phyloP scores from a whole-genome alignment of 2,329 filamentous ascomycete genomes.

The Botrytis galanthina region DNA sequence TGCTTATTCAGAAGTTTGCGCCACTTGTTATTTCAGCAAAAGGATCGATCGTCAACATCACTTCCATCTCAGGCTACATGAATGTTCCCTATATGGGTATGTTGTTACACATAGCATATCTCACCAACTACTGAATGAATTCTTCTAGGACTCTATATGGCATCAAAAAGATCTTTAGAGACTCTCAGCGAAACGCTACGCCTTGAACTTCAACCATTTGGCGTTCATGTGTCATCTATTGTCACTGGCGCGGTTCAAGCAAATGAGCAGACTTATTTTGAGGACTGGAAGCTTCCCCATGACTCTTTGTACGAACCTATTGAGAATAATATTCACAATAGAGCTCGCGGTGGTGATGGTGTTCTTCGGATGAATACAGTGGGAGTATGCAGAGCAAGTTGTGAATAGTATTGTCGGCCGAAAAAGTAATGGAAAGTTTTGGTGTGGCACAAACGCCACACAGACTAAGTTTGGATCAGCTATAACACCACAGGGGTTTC shows the following conservation, averaged over 20 bases:
- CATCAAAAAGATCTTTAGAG: conserved; percentile 18
- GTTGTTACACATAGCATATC: conserved; percentile 17
- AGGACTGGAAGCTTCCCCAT: not conserved
- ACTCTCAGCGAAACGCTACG: not conserved
- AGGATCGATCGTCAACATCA: conserved; percentile 34
- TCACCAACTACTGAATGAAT: conserved; percentile 22
- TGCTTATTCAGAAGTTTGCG: conserved; percentile 34
- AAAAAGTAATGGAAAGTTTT: not conserved
- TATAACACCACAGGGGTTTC: not conserved
- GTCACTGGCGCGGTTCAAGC: conserved; percentile 11
- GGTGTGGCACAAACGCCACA: not conserved
- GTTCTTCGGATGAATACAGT: not conserved
- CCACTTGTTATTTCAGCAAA: conserved; percentile 30
- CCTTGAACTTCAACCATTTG: conserved; percentile 15
- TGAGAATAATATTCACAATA: not conserved
- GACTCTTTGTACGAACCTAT: conserved; percentile 7
- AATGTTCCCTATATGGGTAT: conserved; percentile 33
- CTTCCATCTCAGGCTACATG: conserved; percentile 28
- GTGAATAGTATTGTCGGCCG: not conserved
- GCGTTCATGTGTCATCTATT: conserved; percentile 21
- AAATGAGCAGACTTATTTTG: conserved; percentile 8
- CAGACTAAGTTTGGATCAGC: not conserved
- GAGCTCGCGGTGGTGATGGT: conserved; percentile 1
- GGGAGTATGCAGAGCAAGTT: not conserved
- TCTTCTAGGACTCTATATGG: conserved; percentile 26